A percentile compares a stretch with the other conserved stretches of the same genome.
phyloP scores from a whole-genome alignment of 192 early-diverging fungal species.

The Allomyces macrogynus region DNA sequence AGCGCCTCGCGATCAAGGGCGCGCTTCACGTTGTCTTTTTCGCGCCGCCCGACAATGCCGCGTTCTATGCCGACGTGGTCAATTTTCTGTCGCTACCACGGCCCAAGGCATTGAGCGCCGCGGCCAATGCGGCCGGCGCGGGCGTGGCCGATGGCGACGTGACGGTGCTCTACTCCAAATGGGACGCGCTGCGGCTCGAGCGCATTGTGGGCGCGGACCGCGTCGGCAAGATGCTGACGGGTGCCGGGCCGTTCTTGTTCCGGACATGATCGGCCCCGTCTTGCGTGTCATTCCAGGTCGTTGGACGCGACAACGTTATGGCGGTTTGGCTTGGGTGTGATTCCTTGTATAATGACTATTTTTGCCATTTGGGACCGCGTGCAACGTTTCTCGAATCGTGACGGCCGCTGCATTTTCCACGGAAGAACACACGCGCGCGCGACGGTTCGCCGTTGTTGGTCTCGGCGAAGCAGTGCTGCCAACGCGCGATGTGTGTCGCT shows the following conservation, averaged over 20 bases:
- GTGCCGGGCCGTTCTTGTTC: conserved; percentile 3
- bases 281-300: too few species aligned
- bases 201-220: conserved; percentile 65
- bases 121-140: conserved; percentile 16
- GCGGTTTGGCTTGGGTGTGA: too few species aligned
- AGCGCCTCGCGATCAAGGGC: conserved; percentile 65
- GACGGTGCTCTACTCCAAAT: conserved; percentile 50
- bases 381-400: too few species aligned
- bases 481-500: too few species aligned
- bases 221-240: conserved; percentile 45
- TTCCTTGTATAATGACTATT: too few species aligned
- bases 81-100: conserved; percentile 42
- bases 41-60: conserved; percentile 59
- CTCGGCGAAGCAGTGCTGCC: too few species aligned
- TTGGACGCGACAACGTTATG: too few species aligned
- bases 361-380: too few species aligned
- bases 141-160: conserved; percentile 25
- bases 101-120: conserved; percentile 17
- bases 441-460: too few species aligned
- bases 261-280: background rate
- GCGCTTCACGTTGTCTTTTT: conserved; percentile 76
- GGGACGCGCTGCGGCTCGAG: conserved; percentile 71
- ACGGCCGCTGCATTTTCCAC: too few species aligned
- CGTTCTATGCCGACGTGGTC: conserved; percentile 76
- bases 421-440: too few species aligned